phyloP scores from a whole-genome alignment of 2,329 filamentous ascomycete genomes.

The Fusarium chaquense region DNA sequence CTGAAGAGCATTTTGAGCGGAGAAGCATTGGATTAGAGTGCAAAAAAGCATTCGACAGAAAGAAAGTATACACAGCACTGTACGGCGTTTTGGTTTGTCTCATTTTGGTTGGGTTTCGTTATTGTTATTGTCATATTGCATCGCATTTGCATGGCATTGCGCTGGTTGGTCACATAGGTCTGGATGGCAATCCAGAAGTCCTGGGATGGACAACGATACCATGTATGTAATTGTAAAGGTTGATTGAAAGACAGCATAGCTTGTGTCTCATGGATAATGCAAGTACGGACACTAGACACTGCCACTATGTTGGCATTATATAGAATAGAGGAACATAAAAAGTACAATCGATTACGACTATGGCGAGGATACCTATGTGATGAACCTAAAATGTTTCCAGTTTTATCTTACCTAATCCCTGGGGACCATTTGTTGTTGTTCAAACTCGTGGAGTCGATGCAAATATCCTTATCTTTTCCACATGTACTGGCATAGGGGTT shows the following conservation, averaged over 20 bases:
- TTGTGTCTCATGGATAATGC: conserved; percentile 1
- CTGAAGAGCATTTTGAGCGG: conserved; percentile 72
- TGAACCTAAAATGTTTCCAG: not conserved
- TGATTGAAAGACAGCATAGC: conserved; percentile 7
- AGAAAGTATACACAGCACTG: conserved; percentile 35
- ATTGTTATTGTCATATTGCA: conserved; percentile 21
- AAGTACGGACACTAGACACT: conserved; percentile 1
- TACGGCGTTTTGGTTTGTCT: conserved; percentile 37
- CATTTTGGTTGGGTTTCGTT: conserved; percentile 8
- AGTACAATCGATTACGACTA: not conserved
- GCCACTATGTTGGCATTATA: conserved; percentile 1
- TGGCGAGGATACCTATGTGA: not conserved
- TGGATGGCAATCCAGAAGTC: conserved; percentile 16
- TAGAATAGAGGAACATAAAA: conserved; percentile 24
- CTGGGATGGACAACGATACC: conserved; percentile 34
- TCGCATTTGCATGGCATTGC: conserved; percentile 38
- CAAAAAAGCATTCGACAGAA: conserved; percentile 10
- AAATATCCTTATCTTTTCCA: not conserved
- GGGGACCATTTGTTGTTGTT: not conserved
- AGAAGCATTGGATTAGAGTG: conserved; percentile 65
- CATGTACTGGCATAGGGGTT: not conserved
- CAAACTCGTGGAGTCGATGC: not conserved
- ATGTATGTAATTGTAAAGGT: conserved; percentile 32
- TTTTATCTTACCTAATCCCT: not conserved
- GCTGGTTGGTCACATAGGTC: conserved; percentile 24